These are phyloP conservation scores for Phytopythium cucurbitacearum DNA, from an alignment of 352 stramenopile species.

Conservation along the genomic window DNA sequence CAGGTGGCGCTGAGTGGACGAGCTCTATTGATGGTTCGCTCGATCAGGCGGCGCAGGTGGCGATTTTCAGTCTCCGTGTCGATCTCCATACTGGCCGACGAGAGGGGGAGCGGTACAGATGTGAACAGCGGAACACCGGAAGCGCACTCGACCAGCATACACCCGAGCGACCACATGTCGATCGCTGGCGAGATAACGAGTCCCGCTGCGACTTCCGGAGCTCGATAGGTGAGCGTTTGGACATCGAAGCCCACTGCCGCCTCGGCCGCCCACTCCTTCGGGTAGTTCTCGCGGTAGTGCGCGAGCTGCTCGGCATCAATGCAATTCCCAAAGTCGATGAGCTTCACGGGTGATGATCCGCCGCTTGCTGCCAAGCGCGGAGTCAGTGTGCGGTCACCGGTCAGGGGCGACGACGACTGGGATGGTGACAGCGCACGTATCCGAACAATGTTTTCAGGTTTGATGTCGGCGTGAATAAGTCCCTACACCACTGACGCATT, in stretches of 20 bases:
- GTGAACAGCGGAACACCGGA: constrained; percentile 56
- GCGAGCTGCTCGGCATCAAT: constrained; percentile 37
- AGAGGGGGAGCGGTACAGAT: constrained; percentile 2
- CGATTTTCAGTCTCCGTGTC: constrained; percentile 18
- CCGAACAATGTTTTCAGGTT: constrained; percentile 68
- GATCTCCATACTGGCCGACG: not conserved
- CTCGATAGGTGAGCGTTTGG: constrained; percentile 69
- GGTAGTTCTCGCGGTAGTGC: constrained; percentile 24
- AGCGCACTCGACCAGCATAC: constrained; percentile 60
- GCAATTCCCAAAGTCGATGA: constrained; percentile 80
- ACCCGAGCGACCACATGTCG: constrained; percentile 81
- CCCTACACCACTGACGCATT: constrained; percentile 11
- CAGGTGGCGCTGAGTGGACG: constrained; percentile 16
- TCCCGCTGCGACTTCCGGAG: constrained; percentile 63
- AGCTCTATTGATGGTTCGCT: constrained; percentile 26
- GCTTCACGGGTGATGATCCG: constrained; percentile 34
- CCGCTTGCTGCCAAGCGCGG: not conserved
- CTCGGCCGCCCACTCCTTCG: constrained; percentile 2
- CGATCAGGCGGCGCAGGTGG: constrained; percentile 42
- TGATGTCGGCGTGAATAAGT: constrained; percentile 73
- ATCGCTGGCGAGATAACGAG: constrained; percentile 51
- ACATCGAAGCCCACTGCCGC: constrained; percentile 48
- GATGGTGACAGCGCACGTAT: constrained; percentile 11
- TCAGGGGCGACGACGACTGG: not conserved
- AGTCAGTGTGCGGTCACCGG: not conserved